Evolutionary conservation across 1,284 basidiomycete genomes (phyloP).

Genomic region (Ganoderma lingzhi): DNA sequence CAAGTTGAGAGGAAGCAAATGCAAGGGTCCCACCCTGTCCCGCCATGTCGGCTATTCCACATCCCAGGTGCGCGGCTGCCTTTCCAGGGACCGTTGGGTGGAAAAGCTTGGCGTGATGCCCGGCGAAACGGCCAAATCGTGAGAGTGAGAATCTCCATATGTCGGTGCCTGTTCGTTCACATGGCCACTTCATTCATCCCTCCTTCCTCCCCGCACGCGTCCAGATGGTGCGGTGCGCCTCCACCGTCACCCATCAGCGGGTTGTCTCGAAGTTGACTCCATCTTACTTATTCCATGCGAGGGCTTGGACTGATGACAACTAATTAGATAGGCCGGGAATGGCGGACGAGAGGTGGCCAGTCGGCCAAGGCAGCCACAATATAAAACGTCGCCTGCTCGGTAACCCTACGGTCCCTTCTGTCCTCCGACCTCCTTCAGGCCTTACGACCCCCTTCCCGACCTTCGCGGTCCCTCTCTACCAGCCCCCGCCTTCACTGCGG

Average conservation of each 20-base stretch:
- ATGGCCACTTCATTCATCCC: slow-evolving; percentile 15
- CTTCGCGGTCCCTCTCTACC: slow-evolving; percentile 11
- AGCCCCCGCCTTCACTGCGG: slow-evolving; percentile 24
- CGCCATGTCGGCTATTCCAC: background rate
- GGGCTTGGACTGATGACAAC: background rate
- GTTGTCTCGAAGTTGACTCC: background rate
- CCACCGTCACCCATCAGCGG: background rate
- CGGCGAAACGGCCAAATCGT: background rate
- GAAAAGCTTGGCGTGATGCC: slow-evolving; percentile 1
- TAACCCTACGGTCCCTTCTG: background rate
- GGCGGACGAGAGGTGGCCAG: slow-evolving; percentile 2
- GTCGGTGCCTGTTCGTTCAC: slow-evolving; percentile 15
- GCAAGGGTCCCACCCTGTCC: background rate
- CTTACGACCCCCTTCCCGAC: slow-evolving; percentile 1
- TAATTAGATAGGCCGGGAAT: background rate
- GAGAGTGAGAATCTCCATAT: background rate
- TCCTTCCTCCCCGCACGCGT: background rate
- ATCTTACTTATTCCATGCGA: background rate
- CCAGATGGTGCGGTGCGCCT: background rate
- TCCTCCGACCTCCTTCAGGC: slow-evolving; percentile 3
- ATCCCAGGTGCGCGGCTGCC: background rate
- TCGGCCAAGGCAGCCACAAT: background rate
- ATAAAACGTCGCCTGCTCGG: slow-evolving; percentile 7
- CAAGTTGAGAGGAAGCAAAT: background rate
- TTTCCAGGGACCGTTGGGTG: too few relatives aligned